Percentiles rank a stretch among this genome's conserved stretches.
Evolutionary conservation across 1,284 basidiomycete species (phyloP).

Genomic region (Serendipita sp.): DNA sequence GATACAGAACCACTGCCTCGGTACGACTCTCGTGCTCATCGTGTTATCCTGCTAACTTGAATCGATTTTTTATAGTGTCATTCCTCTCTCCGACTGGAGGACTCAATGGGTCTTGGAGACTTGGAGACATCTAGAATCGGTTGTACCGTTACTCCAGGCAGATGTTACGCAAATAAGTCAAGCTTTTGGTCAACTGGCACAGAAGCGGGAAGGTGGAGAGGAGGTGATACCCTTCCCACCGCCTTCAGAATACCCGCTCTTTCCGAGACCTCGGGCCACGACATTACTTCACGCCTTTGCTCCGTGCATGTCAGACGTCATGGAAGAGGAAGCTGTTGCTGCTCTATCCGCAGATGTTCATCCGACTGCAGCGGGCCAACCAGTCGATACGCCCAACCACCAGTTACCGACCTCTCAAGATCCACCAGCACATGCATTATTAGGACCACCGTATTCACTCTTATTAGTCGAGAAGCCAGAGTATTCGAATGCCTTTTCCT

Average conservation of each 20-base stretch:
- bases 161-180: conserved; percentile 36
- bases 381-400: conserved; percentile 13
- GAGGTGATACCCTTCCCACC: conserved; percentile 46
- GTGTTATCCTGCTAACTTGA: not conserved
- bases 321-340: conserved; percentile 26
- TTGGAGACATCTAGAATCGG: conserved; percentile 55
- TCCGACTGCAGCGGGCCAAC: conserved; percentile 18
- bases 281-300: conserved; percentile 33
- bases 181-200: conserved; percentile 34
- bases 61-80: conserved; percentile 36
- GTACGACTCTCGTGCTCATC: not conserved
- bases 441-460: conserved; percentile 76
- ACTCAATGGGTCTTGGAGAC: conserved; percentile 68
- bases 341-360: conserved; percentile 18
- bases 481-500: conserved; percentile 74
- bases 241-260: conserved; percentile 54
- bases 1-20: conserved; percentile 22
- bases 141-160: conserved; percentile 46
- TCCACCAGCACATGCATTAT: conserved; percentile 35
- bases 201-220: conserved; percentile 22
- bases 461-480: conserved; percentile 71
- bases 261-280: conserved; percentile 52
- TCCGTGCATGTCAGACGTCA: conserved; percentile 23
- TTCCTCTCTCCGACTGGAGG: conserved; percentile 69
- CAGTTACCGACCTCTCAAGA: not conserved